Evolutionary conservation across 345 rosid species (phyloP).

Genomic region (Bruguiera sexangula): DNA sequence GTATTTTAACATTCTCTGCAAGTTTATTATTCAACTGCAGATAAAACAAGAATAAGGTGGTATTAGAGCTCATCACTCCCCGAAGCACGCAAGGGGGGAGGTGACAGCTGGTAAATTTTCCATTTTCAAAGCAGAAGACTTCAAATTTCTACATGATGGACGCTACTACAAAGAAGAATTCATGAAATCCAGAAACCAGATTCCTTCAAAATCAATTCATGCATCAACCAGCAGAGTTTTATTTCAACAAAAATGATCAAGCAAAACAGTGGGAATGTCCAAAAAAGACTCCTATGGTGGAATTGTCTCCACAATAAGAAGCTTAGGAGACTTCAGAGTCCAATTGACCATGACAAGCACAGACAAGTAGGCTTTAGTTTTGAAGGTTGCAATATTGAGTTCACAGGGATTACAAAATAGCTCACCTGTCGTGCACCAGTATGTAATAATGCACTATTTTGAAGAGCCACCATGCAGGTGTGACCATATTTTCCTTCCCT

Average conservation of each 20-base stretch:
- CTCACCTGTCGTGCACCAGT: conserved; percentile 63
- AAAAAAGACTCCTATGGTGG: not conserved
- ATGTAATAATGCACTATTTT: conserved; percentile 62
- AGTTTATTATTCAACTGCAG: not conserved
- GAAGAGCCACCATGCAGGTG: conserved; percentile 80
- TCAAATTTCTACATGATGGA: not conserved
- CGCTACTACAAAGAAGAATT: not conserved
- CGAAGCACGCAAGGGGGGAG: no score
- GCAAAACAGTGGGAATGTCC: not conserved
- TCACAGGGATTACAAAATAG: conserved; percentile 2
- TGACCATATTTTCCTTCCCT: conserved; percentile 89
- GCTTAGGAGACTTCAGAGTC: not conserved
- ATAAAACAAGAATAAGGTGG: not conserved
- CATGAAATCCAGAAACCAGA: not conserved
- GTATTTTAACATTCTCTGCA: not conserved
- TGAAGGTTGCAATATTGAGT: not conserved
- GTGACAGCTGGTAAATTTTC: not conserved
- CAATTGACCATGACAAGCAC: not conserved
- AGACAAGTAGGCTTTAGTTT: not conserved
- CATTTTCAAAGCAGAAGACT: not conserved
- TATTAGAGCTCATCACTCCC: not conserved
- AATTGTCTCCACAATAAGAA: not conserved
- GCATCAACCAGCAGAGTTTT: not conserved
- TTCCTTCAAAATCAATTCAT: not conserved
- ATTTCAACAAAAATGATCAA: not conserved